Evolutionary conservation across 1,284 basidiomycete species (phyloP).

Genomic region (Xerocomus nothofagi): DNA sequence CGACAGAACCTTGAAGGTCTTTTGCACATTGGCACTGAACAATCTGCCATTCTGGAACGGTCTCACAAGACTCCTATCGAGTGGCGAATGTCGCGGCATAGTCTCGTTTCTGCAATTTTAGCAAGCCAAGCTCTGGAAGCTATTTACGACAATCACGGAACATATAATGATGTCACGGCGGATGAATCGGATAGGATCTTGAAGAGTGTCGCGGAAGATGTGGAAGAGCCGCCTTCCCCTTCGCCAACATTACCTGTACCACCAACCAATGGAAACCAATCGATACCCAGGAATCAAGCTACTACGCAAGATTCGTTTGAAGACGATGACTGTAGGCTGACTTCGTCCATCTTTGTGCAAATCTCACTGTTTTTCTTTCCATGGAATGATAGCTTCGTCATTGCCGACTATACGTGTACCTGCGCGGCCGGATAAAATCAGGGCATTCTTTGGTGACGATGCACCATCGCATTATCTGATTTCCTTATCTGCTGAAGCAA

Average conservation of each 20-base stretch:
- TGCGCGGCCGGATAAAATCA: constrained; percentile 45
- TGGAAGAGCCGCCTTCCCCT: not conserved
- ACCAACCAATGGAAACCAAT: constrained; percentile 13
- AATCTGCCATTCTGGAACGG: constrained; percentile 41
- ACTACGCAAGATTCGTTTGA: constrained; percentile 5
- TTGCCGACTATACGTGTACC: constrained; percentile 16
- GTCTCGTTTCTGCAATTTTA: constrained; percentile 36
- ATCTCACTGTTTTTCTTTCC: not conserved
- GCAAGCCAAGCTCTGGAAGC: constrained; percentile 23
- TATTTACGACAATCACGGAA: constrained; percentile 17
- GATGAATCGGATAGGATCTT: constrained; percentile 15
- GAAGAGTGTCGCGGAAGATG: constrained; percentile 12
- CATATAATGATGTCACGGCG: constrained; percentile 13
- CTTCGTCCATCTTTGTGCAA: not conserved
- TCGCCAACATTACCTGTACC: constrained; percentile 5
- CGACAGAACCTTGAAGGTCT: constrained; percentile 44
- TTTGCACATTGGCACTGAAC: constrained; percentile 41
- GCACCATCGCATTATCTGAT: constrained; percentile 44
- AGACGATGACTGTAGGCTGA: constrained; percentile 20
- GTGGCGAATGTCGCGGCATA: constrained; percentile 47
- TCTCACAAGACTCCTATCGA: constrained; percentile 47
- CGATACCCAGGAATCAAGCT: not conserved
- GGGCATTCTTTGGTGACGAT: constrained; percentile 65
- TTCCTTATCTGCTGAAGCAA: constrained; percentile 42
- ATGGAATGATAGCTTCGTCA: constrained; percentile 15